Conservation (phyloP, 768 basidiomycete genomes). For the Serendipita sp. region DNA sequence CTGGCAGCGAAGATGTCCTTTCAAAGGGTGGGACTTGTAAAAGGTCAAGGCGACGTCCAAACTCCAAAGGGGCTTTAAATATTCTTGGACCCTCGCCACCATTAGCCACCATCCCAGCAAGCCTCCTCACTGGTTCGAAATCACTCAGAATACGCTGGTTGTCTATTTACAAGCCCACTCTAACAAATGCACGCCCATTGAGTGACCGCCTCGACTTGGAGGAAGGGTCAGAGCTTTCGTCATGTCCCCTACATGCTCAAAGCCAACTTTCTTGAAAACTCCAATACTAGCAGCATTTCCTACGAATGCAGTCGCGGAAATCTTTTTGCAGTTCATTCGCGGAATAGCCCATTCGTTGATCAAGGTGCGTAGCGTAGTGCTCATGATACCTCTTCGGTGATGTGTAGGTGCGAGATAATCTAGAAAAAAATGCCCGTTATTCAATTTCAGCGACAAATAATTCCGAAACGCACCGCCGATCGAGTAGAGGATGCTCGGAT, state of each 20-base stretch:
- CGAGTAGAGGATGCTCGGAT: constrained; percentile 43
- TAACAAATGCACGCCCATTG: constrained; percentile 14
- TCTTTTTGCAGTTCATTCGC: constrained; percentile 38
- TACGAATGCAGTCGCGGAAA: constrained; percentile 30
- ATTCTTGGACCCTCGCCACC: too few species aligned
- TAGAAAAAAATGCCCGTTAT: constrained; percentile 15
- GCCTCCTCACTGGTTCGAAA: too few species aligned
- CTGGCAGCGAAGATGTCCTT: neutral
- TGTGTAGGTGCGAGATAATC: constrained; percentile 46
- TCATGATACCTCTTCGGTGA: constrained; percentile 61
- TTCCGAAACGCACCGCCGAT: constrained; percentile 35
- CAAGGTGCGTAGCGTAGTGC: constrained; percentile 39
- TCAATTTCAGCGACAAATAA: neutral
- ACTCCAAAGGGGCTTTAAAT: too few species aligned
- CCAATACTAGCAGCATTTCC: constrained; percentile 46
- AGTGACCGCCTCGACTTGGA: constrained; percentile 22
- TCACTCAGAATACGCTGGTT: neutral
- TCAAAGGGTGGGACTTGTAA: too few species aligned
- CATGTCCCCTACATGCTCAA: constrained; percentile 26
- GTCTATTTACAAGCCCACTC: constrained; percentile 14
- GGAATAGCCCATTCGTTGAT: constrained; percentile 47
- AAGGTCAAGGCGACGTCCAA: too few species aligned
- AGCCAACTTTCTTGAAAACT: constrained; percentile 56
- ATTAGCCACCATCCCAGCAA: too few species aligned
- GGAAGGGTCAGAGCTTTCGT: constrained; percentile 25